Evolutionary conservation across 306 rosid species (phyloP).

Genomic region (barrel medic (Medicago truncatula)): MtrunA17r5.0-ANR NC_053043.1:37495501-37496000

Average conservation of each 20-base stretch:
- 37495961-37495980: too few species aligned
- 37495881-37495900: too few species aligned
- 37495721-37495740: neutral
- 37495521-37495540: neutral
- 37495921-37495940: too few species aligned
- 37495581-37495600: neutral
- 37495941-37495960: too few species aligned
- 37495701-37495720: neutral
- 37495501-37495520: neutral
- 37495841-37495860: too few species aligned
- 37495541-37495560: neutral
- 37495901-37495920: too few species aligned
- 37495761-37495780: neutral
- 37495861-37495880: too few species aligned
- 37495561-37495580: neutral
- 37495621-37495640: neutral
- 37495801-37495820: too few species aligned
- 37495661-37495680: neutral
- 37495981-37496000: too few species aligned
- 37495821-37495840: too few species aligned
- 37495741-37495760: neutral
- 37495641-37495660: neutral
- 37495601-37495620: neutral
- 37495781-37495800: neutral
- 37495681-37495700: neutral